Conservation (phyloP, 1,284 basidiomycete species). For the Sporisorium iseilematis-ciliati region DNA sequence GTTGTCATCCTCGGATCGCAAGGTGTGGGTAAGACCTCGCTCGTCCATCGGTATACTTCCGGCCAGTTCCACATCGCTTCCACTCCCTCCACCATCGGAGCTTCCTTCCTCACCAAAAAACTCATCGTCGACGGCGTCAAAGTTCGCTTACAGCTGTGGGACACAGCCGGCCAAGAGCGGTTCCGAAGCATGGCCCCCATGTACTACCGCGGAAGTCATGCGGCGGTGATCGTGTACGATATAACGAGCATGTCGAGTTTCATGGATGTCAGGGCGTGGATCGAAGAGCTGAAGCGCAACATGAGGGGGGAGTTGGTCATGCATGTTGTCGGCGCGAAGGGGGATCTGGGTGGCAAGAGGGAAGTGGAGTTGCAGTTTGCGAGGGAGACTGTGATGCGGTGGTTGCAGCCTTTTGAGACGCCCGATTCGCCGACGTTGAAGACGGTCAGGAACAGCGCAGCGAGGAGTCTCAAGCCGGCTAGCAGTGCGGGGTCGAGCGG, state of each 20-base stretch:
- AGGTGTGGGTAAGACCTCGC: slow-evolving; percentile 94
- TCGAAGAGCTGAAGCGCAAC: slow-evolving; percentile 85
- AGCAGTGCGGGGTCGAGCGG: slow-evolving; percentile 30
- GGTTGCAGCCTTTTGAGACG: slow-evolving; percentile 72
- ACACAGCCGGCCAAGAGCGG: slow-evolving; percentile 94
- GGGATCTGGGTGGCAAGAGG: slow-evolving; percentile 75
- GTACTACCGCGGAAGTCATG: slow-evolving; percentile 98
- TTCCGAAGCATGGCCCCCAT: slow-evolving; percentile 97
- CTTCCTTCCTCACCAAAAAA: slow-evolving; percentile 95
- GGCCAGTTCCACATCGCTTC: slow-evolving; percentile 71
- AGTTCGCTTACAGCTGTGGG: slow-evolving; percentile 85
- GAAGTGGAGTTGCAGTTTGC: slow-evolving; percentile 81
- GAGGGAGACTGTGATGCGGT: slow-evolving; percentile 71
- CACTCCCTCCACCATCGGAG: slow-evolving; percentile 83
- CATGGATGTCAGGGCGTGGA: slow-evolving; percentile 90
- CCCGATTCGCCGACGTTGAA: slow-evolving; percentile 73
- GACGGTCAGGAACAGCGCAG: neutral
- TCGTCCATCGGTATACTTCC: slow-evolving; percentile 91
- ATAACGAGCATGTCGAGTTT: slow-evolving; percentile 92
- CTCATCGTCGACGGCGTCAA: slow-evolving; percentile 86
- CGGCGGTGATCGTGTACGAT: slow-evolving; percentile 95
- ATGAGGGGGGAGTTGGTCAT: slow-evolving; percentile 82
- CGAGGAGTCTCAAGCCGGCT: slow-evolving; percentile 17
- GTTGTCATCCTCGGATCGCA: slow-evolving; percentile 97
- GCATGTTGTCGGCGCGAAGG: slow-evolving; percentile 90